Percentiles rank a stretch among this genome's conserved stretches.
phyloP scores from a whole-genome alignment of 2,329 filamentous ascomycete genomes.

The Pestalotiopsis sp. region DNA sequence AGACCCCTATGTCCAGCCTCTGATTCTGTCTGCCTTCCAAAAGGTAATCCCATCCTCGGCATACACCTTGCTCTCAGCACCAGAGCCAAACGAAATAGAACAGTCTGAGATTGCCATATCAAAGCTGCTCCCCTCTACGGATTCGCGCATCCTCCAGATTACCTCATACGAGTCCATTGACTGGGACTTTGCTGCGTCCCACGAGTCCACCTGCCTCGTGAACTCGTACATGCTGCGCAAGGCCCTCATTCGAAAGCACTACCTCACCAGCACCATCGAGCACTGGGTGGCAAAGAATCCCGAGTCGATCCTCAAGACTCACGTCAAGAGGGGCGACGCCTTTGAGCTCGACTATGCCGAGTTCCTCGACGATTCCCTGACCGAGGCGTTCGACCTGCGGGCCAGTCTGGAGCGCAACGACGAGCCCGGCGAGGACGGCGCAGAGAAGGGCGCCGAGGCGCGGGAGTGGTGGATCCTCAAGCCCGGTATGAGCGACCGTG shows the following conservation, averaged over 20 bases:
- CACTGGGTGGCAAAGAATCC: slow-evolving; percentile 89
- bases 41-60: slow-evolving; percentile 57
- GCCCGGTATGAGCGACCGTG: slow-evolving; percentile 95
- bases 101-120: slow-evolving; percentile 38
- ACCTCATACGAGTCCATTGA: slow-evolving; percentile 85
- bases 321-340: slow-evolving; percentile 78
- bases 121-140: slow-evolving; percentile 35
- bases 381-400: slow-evolving; percentile 86
- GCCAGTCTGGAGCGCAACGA: slow-evolving; percentile 77
- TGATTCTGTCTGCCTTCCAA: slow-evolving; percentile 75
- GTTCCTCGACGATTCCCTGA: slow-evolving; percentile 89
- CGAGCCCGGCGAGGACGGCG: slow-evolving; percentile 14
- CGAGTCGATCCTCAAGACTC: slow-evolving; percentile 63
- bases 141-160: slow-evolving; percentile 71
- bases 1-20: slow-evolving; percentile 85
- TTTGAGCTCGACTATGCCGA: slow-evolving; percentile 98
- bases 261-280: slow-evolving; percentile 79
- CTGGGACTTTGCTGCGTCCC: slow-evolving; percentile 71
- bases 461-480: slow-evolving; percentile 98
- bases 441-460: slow-evolving; percentile 31
- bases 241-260: slow-evolving; percentile 95
- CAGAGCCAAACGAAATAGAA: not conserved
- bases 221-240: slow-evolving; percentile 97
- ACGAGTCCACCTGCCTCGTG: slow-evolving; percentile 66
- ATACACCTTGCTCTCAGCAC: slow-evolving; percentile 58